Percentiles rank a stretch among this genome's conserved stretches.
These are phyloP conservation scores for Pseudocercospora pini-densiflorae DNA, from an alignment of 2,329 filamentous ascomycete species.

Conservation along the genomic window DNA sequence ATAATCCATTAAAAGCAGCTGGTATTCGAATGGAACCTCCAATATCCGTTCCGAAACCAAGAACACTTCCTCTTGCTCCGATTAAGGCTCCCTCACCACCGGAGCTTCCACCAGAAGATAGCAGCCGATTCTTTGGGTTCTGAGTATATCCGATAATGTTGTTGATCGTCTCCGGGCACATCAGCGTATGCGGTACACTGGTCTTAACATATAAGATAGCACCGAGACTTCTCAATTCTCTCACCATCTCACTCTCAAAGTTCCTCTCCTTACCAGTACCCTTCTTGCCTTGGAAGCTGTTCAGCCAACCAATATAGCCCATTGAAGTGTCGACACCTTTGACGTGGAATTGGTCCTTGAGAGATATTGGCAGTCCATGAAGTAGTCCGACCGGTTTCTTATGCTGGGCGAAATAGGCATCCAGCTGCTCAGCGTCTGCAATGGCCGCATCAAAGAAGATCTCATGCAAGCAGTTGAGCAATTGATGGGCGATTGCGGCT, in stretches of 20 bases:
- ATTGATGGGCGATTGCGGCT: conserved; percentile 58
- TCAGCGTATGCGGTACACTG: conserved; percentile 60
- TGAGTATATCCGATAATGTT: conserved; percentile 63
- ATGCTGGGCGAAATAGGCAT: conserved; percentile 45
- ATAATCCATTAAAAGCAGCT: conserved; percentile 63
- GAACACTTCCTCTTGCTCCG: conserved; percentile 57
- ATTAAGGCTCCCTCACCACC: conserved; percentile 65
- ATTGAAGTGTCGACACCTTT: conserved; percentile 54
- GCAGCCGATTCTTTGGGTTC: conserved; percentile 61
- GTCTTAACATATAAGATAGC: conserved; percentile 63
- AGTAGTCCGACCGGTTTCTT: conserved; percentile 50
- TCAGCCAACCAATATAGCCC: conserved; percentile 70
- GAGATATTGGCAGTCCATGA: conserved; percentile 53
- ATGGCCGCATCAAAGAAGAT: conserved; percentile 55
- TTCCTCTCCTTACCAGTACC: conserved; percentile 55
- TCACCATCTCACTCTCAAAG: conserved; percentile 64
- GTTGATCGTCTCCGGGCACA: conserved; percentile 65
- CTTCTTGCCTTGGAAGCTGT: conserved; percentile 61
- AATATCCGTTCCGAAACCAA: conserved; percentile 61
- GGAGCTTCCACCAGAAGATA: conserved; percentile 60
- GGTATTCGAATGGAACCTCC: conserved; percentile 64
- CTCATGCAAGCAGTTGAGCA: conserved; percentile 52
- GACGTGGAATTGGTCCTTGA: conserved; percentile 57
- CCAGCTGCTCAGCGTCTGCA: conserved; percentile 46
- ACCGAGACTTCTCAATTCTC: conserved; percentile 57